Evolutionary conservation across 306 rosid species (phyloP), one percentile per base, ranked within the genome.

Genomic region (Prunus davidiana): DNA sequence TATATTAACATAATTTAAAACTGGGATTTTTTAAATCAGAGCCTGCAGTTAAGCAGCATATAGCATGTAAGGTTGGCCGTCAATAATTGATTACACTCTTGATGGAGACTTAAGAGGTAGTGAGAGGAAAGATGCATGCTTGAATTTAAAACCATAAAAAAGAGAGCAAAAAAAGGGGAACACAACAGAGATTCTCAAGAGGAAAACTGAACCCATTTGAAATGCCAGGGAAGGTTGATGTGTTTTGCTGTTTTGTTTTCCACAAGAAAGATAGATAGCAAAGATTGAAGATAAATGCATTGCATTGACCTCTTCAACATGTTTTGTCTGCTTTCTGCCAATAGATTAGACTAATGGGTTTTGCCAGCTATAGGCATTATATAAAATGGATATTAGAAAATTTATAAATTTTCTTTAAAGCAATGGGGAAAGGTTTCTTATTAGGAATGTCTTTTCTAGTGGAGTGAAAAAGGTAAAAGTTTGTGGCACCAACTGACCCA

Each of bases 231-330:
- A 12, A 57, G n/a, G 55, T 65, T 78, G 60, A n/a, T 74, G 82
- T 63, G 73, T 77, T 71, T 74, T 80, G 50, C 20, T 4, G 43
- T 18, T 60, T 69, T 25, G 78, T 74, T 79, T 78, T 73, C 65
- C 83, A 25, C 78, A 55, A 77, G 73, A 51, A 32, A 57, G 79
- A 83, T 27, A 64, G 73, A 57, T 56, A 24, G 58, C 22, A 38
- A 38, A 71, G 12, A 76, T 50, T 25, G 76, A 56, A 61, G 84
- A 80, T 32, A 58, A 82, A 73, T 55, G 67, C 79, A 79, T 85
- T 89, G 82, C 82, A 81, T 85, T 89, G 86, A 88, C 89, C 84
- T 45, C 67, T 86, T 81, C 83, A 18, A 54, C 52, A 50, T 57
- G 0, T 80, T 84, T 86, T 80, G 87, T 87, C 83, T 78, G 78